A percentile compares a stretch with the other conserved stretches of the same genome.
These are phyloP conservation scores for Saccharata proteae DNA, from an alignment of 2,329 filamentous ascomycete genomes.

Conservation along the genomic window DNA sequence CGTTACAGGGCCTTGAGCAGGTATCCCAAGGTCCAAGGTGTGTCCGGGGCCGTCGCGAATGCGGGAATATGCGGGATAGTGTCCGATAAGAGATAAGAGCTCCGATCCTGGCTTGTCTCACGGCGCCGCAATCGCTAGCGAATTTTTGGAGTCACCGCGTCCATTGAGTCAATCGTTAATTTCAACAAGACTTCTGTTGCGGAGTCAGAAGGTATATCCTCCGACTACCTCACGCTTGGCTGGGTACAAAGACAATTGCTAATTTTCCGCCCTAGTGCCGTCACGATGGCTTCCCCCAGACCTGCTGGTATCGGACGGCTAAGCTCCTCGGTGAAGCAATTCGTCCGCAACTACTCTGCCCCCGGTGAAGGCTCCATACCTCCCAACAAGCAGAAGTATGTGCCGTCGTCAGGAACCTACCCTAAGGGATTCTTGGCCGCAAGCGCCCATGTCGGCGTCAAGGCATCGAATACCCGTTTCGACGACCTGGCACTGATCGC, in stretches of 20 bases:
- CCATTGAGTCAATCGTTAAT: not conserved
- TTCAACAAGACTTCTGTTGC: constrained; percentile 1
- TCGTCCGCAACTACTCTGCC: constrained; percentile 44
- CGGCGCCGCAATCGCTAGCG: too few relatives aligned
- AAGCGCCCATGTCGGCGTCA: constrained; percentile 84
- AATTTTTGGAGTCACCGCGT: too few relatives aligned
- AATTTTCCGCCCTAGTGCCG: constrained; percentile 2
- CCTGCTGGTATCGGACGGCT: constrained; percentile 10
- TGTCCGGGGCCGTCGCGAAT: too few relatives aligned
- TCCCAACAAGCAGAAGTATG: constrained; percentile 75
- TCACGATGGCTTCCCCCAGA: constrained; percentile 8
- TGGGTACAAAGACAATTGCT: too few relatives aligned
- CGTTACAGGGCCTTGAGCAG: too few relatives aligned
- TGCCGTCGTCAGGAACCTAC: constrained; percentile 74
- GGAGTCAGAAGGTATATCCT: too few relatives aligned
- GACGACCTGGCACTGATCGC: constrained; percentile 83
- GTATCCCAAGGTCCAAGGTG: too few relatives aligned
- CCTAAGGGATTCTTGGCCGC: constrained; percentile 81
- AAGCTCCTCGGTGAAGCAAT: constrained; percentile 23
- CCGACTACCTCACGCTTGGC: too few relatives aligned
- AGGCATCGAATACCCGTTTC: constrained; percentile 80
- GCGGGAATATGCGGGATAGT: too few relatives aligned
- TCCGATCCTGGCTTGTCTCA: too few relatives aligned
- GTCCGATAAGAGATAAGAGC: too few relatives aligned
- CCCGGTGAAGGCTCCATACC: constrained; percentile 52